Conservation (phyloP, 495 filamentous ascomycete genomes). For the Aspergillus ellipticus region DNA sequence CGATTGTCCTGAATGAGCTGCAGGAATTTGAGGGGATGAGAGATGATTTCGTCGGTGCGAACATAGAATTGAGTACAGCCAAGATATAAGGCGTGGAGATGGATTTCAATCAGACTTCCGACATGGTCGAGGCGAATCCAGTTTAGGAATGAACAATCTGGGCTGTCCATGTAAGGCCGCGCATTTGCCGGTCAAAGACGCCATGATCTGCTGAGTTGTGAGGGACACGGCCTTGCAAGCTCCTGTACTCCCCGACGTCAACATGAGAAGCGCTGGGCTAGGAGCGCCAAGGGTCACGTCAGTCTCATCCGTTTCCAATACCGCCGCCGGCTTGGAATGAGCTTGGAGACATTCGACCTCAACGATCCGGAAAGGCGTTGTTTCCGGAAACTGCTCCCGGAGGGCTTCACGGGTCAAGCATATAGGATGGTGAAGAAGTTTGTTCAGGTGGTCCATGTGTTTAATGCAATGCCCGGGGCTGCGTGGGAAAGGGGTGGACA, state of each 20-base stretch:
- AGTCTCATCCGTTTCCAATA: not conserved
- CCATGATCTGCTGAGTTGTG: slow-evolving; percentile 41
- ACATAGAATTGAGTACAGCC: slow-evolving; percentile 47
- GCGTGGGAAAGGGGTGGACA: slow-evolving; percentile 35
- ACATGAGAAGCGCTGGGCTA: not conserved
- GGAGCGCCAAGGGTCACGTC: not conserved
- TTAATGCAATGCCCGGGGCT: slow-evolving; percentile 21
- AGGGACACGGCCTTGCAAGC: slow-evolving; percentile 52
- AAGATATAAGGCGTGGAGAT: slow-evolving; percentile 34
- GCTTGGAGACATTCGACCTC: not conserved
- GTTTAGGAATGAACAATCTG: slow-evolving; percentile 34
- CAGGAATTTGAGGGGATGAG: slow-evolving; percentile 37
- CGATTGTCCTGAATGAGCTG: slow-evolving; percentile 37
- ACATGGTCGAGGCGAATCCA: slow-evolving; percentile 57
- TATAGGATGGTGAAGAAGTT: slow-evolving; percentile 13
- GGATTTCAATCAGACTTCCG: slow-evolving; percentile 47
- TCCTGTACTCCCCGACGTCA: slow-evolving; percentile 55
- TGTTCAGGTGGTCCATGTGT: slow-evolving; percentile 14
- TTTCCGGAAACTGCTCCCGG: not conserved
- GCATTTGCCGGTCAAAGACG: slow-evolving; percentile 43
- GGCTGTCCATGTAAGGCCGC: not conserved
- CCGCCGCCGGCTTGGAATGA: not conserved
- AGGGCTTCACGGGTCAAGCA: slow-evolving; percentile 9
- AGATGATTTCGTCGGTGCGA: slow-evolving; percentile 34
- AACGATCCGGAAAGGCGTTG: not conserved